Base-by-base conservation (phyloP, 768 basidiomycete genomes). In the Lactarius trivialis region DNA sequence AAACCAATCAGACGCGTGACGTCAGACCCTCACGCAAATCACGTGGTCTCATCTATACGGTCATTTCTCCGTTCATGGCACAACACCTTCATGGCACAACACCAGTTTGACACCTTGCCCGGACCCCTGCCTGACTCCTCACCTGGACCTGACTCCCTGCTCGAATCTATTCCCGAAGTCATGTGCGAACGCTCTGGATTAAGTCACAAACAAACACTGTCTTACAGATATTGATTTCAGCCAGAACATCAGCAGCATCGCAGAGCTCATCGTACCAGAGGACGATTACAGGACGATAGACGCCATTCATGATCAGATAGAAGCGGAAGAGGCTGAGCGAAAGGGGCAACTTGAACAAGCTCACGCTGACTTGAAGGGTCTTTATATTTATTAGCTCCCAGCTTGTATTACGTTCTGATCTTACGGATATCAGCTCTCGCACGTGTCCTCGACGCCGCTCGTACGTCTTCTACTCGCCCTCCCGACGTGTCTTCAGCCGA, bases 261-360 rank as follows among this genome's bases (percentile, higher is more conserved):
- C 81, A 34, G 79, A 81, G 4, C 84, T 90, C 60, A 88, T 92
- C 58, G 85, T 89, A 68, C 87, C 88, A 12, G 85, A 87, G 48
- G 88, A 90, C 57, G 90, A 92, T 72, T 90, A 84, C 70, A 74
- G 86, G 60, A 85, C 86, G 14, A 88, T 92, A 54, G 83, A 85
- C 17, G 82, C 81, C 7, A 85, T 88, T 8, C 88, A 91, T 67
- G 84, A 90, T 61, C 84, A 80, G 65, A 84, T 89, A 70, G 80
- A 80, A 15, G 67, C 78, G 7, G 82, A 82, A 11, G 82, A 86
- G 62, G 75, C 79, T 7, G 77, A 73, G 58, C 76, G 84, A 55
- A 86, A 82, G 73, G 85, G 83, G 67, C 87, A 88, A 50, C 71
- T 87, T 0, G 89, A 91, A 52, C 83, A 87, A 51, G 79, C 83